phyloP scores from a whole-genome alignment of 805 yeast genomes.

The Saturnispora gosingensis region DNA sequence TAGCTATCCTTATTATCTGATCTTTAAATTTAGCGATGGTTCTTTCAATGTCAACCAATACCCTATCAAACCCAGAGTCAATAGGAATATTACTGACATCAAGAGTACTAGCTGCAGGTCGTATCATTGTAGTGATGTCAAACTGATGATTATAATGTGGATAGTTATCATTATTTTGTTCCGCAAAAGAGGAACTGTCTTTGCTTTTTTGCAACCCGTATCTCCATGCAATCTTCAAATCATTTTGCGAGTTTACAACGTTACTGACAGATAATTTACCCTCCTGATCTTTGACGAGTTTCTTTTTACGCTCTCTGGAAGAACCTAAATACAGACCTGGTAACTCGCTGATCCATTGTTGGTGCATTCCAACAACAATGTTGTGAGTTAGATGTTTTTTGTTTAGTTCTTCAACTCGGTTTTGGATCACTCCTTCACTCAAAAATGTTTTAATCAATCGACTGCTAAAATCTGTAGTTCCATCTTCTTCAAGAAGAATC shows the following conservation, averaged over 20 bases:
- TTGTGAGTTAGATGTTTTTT: conserved; percentile 38
- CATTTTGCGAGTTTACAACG: conserved; percentile 37
- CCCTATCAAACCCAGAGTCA: conserved; percentile 15
- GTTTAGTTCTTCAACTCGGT: conserved; percentile 34
- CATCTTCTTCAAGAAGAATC: conserved; percentile 68
- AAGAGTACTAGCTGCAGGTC: conserved; percentile 54
- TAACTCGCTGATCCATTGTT: conserved; percentile 54
- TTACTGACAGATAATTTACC: conserved; percentile 62
- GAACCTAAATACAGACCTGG: conserved; percentile 74
- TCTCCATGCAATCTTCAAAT: conserved; percentile 90
- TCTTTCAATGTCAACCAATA: conserved; percentile 35
- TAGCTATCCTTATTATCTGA: conserved; percentile 51
- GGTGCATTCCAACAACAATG: conserved; percentile 51
- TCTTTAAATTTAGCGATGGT: conserved; percentile 33
- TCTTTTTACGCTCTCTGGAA: conserved; percentile 54
- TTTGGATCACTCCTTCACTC: conserved; percentile 68
- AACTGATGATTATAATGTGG: conserved; percentile 57
- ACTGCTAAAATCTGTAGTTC: conserved; percentile 80
- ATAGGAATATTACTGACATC: conserved; percentile 53
- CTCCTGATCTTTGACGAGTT: conserved; percentile 46
- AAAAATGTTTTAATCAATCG: conserved; percentile 61
- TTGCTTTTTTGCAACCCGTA: conserved; percentile 49
- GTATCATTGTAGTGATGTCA: conserved; percentile 63
- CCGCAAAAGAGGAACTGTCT: conserved; percentile 17
- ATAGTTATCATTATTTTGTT: conserved; percentile 25